Percentiles rank a stretch among this genome's conserved stretches.
phyloP scores from a whole-genome alignment of 2,329 filamentous ascomycete species.

The Fusarium sacchari region DNA sequence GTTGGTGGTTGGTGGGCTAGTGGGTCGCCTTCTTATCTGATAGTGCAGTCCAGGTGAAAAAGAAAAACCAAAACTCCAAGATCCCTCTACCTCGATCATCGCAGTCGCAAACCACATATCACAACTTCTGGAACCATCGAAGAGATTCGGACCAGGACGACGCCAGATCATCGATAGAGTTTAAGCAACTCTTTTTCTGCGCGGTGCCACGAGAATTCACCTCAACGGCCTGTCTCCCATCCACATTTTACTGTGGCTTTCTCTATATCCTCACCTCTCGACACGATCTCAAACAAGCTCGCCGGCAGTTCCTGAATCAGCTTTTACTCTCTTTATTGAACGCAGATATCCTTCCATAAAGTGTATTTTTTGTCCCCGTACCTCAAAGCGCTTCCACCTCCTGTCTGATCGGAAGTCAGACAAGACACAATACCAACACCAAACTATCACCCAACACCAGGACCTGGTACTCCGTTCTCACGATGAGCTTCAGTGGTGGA shows the following conservation, averaged over 20 bases:
- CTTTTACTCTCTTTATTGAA: no score
- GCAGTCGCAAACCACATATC: neutral
- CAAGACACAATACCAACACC: neutral
- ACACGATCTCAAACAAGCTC: neutral
- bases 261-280: neutral
- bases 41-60: neutral
- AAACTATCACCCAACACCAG: neutral
- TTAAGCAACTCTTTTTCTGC: neutral
- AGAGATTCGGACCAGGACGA: neutral
- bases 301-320: neutral
- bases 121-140: neutral
- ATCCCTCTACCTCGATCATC: neutral
- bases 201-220: neutral
- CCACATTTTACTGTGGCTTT: neutral
- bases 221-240: neutral
- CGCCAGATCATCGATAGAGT: neutral
- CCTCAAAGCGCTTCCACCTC: no score
- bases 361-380: no score
- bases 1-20: neutral
- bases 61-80: neutral
- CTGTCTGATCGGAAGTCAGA: neutral
- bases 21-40: neutral
- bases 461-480: neutral
- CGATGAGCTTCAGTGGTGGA: conserved; percentile 55
- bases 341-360: no score